phyloP scores from a whole-genome alignment of 208 protist genomes.

The Crithidia brevicula region DNA sequence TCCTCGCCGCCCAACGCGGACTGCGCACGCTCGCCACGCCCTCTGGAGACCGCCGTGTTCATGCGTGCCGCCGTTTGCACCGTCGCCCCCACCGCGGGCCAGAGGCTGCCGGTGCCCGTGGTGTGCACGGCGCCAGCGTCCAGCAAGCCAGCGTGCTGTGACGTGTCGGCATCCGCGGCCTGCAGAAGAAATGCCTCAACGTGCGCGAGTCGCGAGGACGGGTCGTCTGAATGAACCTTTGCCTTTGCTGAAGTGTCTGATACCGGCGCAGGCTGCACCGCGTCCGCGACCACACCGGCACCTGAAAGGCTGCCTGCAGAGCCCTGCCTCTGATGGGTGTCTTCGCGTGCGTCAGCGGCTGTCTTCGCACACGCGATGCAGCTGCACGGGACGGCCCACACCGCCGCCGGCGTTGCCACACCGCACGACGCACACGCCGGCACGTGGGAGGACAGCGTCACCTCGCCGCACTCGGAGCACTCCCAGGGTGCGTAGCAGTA shows the following conservation, averaged over 20 bases:
- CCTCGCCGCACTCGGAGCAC: conserved; percentile 47
- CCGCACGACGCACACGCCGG: conserved; percentile 45
- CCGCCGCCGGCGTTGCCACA: neutral
- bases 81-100: neutral
- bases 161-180: neutral
- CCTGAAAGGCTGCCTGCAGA: neutral
- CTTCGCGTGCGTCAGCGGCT: no score
- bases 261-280: no score
- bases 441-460: conserved; percentile 39
- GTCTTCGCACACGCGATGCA: conserved; percentile 2
- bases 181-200: conserved; percentile 24
- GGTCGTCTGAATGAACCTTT: neutral
- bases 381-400: neutral
- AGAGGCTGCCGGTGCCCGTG: no score
- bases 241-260: no score
- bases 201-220: conserved; percentile 7
- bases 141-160: neutral
- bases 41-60: no score
- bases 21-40: no score
- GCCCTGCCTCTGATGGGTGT: neutral
- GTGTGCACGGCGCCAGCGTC: neutral
- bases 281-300: neutral
- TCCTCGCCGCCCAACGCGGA: neutral
- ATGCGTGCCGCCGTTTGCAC: neutral
- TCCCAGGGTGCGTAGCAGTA: conserved; percentile 55